Base-by-base conservation (phyloP, 2,329 filamentous ascomycete genomes). In the Fusarium sp. region DNA sequence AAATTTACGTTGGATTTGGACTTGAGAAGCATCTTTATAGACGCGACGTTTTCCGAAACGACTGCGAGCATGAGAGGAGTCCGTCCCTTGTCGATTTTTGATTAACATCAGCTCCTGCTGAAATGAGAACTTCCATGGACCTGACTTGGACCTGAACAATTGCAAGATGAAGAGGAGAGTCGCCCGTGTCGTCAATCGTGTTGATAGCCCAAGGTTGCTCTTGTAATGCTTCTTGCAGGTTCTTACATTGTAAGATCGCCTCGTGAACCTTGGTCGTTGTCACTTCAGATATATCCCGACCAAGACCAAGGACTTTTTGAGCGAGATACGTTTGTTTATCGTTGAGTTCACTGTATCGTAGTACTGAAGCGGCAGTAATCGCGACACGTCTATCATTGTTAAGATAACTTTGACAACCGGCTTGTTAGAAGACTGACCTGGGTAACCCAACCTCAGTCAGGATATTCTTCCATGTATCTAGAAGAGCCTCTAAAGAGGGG, bases 201-300 rank as follows among this genome's bases (percentile, higher is more conserved):
- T 64, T 20, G 10, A 70, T 52, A 8, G 65, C 52, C 62, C 68
- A 69, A 22, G 71, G 54, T 8, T 76, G 68, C 8, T 68, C 44
- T 11, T 44, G 15, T 3, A 74, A 14, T 24, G 52, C 63, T 34
- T n/a, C 30, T 10, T 45, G 22, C 6, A 74, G 47, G 13, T 38
- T 34, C 10, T 8, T 2, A 1, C 52, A 15, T 15, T 22, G 51
- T 5, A 13, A 5, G 10, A 62, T 11, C 6, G 72, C 67, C 3
- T 11, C 24, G 6, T 74, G 62, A 14, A 68, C 28, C 9, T 62
- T 59, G 4, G 67, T 73, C 6, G 30, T 38, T 1, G 47, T 34
- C 14, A 18, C 24, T 18, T 51, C 44, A 34, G 34, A 22, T 24
- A 7, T 11, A 24, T 64, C 24, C 17, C 45, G 50, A 12, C 34